phyloP scores from a whole-genome alignment of 192 early-diverging fungal genomes.

The Phycomyces blakesleeanus region DNA sequence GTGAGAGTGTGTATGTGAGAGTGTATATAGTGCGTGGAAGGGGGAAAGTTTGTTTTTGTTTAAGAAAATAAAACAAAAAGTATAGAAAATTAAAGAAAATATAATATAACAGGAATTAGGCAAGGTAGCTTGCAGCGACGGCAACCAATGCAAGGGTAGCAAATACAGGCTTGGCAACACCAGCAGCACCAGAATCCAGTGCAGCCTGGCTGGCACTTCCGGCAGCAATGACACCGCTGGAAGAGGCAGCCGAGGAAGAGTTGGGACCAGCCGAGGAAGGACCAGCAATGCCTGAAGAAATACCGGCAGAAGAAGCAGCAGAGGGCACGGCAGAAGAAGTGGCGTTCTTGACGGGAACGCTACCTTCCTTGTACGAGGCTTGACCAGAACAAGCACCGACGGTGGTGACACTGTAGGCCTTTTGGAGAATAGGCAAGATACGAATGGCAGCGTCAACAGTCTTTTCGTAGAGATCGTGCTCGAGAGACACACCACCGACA shows the following conservation, averaged over 20 bases:
- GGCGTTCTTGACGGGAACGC: slow-evolving; percentile 2
- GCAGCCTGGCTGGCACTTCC: too few relatives aligned
- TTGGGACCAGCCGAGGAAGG: background rate
- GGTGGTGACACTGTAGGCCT: slow-evolving; percentile 27
- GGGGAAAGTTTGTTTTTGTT: too few relatives aligned
- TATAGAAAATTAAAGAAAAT: too few relatives aligned
- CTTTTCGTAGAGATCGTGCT: slow-evolving; percentile 48
- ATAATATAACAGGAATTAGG: too few relatives aligned
- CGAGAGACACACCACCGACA: slow-evolving; percentile 43
- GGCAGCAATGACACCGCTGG: background rate
- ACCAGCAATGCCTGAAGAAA: background rate
- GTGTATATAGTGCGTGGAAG: too few relatives aligned
- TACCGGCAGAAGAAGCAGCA: slow-evolving; percentile 7
- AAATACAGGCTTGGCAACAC: too few relatives aligned
- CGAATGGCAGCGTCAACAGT: slow-evolving; percentile 45
- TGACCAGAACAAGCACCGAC: slow-evolving; percentile 28
- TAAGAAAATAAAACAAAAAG: too few relatives aligned
- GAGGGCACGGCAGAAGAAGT: slow-evolving; percentile 8
- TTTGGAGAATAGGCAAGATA: slow-evolving; percentile 35
- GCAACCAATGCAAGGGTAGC: too few relatives aligned
- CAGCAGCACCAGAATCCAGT: too few relatives aligned
- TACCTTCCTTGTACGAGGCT: slow-evolving; percentile 24
- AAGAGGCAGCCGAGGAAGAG: background rate
- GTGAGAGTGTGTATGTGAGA: too few relatives aligned
- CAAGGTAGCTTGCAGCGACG: too few relatives aligned